A percentile compares a stretch with the other conserved stretches of the same genome.
Conservation (phyloP, 2,329 filamentous ascomycete genomes). For the Aureobasidium melanogenum region DNA sequence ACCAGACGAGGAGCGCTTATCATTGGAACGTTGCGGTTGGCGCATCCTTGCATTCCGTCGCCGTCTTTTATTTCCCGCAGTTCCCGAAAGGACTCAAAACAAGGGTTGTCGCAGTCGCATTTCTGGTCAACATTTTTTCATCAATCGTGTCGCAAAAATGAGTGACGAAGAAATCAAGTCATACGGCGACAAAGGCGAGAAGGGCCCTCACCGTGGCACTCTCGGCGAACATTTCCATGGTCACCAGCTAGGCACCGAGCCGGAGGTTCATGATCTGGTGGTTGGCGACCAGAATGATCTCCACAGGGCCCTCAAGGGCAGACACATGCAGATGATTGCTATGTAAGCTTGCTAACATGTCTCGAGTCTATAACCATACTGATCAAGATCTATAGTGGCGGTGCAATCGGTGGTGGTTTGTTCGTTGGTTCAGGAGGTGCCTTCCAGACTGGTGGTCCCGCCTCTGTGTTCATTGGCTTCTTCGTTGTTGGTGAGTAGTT, state of each 20-base stretch:
- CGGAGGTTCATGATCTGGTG: neutral
- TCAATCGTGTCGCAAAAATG: neutral
- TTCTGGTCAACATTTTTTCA: neutral
- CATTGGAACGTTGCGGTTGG: neutral
- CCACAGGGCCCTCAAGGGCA: slow-evolving; percentile 15
- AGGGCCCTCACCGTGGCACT: neutral
- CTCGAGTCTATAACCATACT: neutral
- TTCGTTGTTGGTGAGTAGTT: neutral
- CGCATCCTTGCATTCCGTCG: slow-evolving; percentile 1
- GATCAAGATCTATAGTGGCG: slow-evolving; percentile 24
- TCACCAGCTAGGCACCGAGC: neutral
- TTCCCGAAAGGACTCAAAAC: neutral
- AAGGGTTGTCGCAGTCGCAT: neutral
- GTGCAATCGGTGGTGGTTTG: slow-evolving; percentile 43
- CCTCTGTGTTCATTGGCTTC: neutral
- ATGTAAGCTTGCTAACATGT: slow-evolving; percentile 13
- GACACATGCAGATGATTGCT: slow-evolving; percentile 28
- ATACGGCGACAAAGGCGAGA: neutral
- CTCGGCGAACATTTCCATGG: neutral
- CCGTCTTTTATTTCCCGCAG: neutral
- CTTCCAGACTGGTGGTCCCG: slow-evolving; percentile 41
- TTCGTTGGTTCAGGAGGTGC: slow-evolving; percentile 45
- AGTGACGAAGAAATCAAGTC: neutral
- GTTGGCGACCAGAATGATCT: slow-evolving; percentile 5
- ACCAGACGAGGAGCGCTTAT: neutral